These are phyloP conservation scores for Chaetothyriales sp. DNA, from an alignment of 2,329 filamentous ascomycete genomes.

Conservation along the genomic window DNA sequence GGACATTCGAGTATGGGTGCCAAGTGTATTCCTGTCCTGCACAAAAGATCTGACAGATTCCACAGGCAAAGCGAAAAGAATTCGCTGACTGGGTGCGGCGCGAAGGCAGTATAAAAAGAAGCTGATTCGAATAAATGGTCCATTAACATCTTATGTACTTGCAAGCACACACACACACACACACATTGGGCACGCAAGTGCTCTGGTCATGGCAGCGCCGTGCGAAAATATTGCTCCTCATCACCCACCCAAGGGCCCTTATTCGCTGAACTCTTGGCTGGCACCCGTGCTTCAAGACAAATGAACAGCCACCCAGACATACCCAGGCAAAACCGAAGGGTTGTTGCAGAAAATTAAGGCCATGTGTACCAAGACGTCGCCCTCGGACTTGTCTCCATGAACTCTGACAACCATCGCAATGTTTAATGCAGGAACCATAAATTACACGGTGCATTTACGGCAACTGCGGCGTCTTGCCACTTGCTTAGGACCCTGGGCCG, in stretches of 20 bases:
- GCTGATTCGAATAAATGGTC: background rate
- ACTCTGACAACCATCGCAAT: too few species aligned
- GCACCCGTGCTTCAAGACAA: background rate
- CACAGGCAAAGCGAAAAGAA: constrained; percentile 49
- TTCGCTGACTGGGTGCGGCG: constrained; percentile 53
- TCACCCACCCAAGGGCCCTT: background rate
- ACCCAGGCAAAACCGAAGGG: too few species aligned
- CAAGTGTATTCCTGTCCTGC: constrained; percentile 18
- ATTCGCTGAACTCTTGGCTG: background rate
- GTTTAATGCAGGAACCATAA: too few species aligned
- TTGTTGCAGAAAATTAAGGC: too few species aligned
- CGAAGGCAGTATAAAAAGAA: background rate
- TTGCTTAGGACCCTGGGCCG: too few species aligned
- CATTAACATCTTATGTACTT: background rate
- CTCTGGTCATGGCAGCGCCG: background rate
- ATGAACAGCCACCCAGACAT: background rate
- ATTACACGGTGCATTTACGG: too few species aligned
- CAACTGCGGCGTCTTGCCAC: too few species aligned
- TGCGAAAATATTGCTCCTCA: background rate
- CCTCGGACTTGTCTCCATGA: too few species aligned
- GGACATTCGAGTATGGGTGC: constrained; percentile 54
- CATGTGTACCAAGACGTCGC: too few species aligned
- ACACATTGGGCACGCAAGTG: background rate
- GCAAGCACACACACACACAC: too few species aligned
- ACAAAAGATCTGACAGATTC: background rate